Percentiles rank a stretch among this genome's conserved stretches.
Conservation (phyloP, 371 early-diverging fungal genomes). For the Saksenaea vasiformis region DNA sequence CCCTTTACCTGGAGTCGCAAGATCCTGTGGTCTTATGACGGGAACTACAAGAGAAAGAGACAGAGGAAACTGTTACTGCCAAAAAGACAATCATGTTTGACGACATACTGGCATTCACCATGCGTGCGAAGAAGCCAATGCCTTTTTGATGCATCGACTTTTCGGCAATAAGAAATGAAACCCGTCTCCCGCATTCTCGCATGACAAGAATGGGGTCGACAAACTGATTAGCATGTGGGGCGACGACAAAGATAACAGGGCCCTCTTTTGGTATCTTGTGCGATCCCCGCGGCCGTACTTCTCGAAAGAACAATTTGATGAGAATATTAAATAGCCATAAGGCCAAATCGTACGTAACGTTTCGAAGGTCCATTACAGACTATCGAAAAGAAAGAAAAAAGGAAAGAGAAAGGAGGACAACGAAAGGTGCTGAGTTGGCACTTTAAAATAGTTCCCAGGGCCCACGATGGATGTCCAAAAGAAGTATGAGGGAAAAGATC, state of each 20-base stretch:
- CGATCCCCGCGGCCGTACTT: slow-evolving; percentile 84
- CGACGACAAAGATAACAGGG: slow-evolving; percentile 92
- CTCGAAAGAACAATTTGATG: slow-evolving; percentile 85
- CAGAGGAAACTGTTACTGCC: background rate
- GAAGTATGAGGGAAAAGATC: background rate
- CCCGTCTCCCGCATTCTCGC: slow-evolving; percentile 75
- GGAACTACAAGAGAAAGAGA: too few relatives aligned
- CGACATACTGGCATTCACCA: slow-evolving; percentile 69
- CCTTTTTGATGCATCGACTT: slow-evolving; percentile 85
- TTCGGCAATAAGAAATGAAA: slow-evolving; percentile 86
- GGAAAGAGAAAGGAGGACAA: background rate
- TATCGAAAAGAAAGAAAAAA: background rate
- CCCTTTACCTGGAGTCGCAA: slow-evolving; percentile 70
- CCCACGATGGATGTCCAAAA: background rate
- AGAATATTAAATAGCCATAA: slow-evolving; percentile 63
- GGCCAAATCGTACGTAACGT: slow-evolving; percentile 37
- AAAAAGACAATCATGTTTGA: background rate
- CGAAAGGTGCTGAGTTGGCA: slow-evolving; percentile 1
- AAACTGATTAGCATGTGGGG: slow-evolving; percentile 98
- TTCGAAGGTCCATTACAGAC: slow-evolving; percentile 8
- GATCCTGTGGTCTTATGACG: slow-evolving; percentile 88
- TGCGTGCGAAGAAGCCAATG: slow-evolving; percentile 79
- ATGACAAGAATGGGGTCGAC: slow-evolving; percentile 91
- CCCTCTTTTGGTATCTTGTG: slow-evolving; percentile 86
- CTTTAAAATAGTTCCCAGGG: background rate